These are phyloP conservation scores for Sedum album DNA, from an alignment of 164 flowering plant species.

Conservation along the genomic window DNA sequence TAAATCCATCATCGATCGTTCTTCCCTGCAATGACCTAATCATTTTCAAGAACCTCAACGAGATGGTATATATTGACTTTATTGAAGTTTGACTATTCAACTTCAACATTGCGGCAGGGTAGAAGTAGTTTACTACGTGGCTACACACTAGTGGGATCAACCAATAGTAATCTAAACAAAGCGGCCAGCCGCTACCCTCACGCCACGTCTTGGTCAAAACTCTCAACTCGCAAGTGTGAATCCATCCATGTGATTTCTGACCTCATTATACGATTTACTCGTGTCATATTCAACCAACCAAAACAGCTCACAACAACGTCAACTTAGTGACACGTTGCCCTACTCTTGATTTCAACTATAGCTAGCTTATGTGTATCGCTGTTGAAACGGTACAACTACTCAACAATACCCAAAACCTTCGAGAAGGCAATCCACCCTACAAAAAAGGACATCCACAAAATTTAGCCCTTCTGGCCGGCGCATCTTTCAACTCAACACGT, in stretches of 20 bases:
- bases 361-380: not conserved
- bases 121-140: not conserved
- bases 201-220: not conserved
- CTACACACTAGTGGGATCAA: not conserved
- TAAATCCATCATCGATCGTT: too few relatives aligned
- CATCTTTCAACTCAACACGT: not conserved
- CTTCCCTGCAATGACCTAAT: too few relatives aligned
- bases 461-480: not conserved
- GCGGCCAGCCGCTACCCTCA: not conserved
- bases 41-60: too few relatives aligned
- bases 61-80: not conserved
- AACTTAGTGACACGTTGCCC: not conserved
- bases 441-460: not conserved
- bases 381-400: not conserved
- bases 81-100: slow-evolving; percentile 1
- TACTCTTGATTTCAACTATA: not conserved
- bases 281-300: not conserved
- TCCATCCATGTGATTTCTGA: not conserved
- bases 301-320: not conserved
- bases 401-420: not conserved
- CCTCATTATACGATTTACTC: not conserved
- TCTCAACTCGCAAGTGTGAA: not conserved
- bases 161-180: not conserved
- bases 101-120: not conserved
- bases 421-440: not conserved